These are phyloP conservation scores for Plasmodium gallinaceum DNA, from an alignment of 169 alveolate genomes.

Conservation along the genomic window DNA sequence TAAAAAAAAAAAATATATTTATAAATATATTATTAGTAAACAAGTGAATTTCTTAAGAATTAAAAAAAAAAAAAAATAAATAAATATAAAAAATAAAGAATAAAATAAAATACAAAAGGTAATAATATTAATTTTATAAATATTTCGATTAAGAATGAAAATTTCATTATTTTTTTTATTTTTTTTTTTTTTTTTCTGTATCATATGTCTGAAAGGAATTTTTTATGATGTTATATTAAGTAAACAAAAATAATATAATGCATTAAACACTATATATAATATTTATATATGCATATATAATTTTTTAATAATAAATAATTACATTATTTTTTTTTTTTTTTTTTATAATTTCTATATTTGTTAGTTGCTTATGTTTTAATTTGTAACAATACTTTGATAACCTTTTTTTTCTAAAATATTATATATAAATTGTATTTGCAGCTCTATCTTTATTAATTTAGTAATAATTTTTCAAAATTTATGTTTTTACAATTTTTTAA, in stretches of 20 bases:
- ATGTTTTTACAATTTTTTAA: neutral
- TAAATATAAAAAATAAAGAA: no score
- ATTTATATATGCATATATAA: constrained; percentile 5
- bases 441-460: neutral
- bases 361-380: constrained; percentile 9
- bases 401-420: neutral
- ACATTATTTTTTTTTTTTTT: neutral
- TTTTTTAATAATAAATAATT: constrained; percentile 16
- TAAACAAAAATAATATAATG: neutral
- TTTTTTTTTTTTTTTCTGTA: no score
- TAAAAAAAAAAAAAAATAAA: neutral
- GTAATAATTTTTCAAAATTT: neutral
- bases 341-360: neutral
- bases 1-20: neutral
- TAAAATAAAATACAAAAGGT: no score
- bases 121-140: no score
- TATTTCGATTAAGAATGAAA: no score
- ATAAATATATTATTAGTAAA: constrained; percentile 20
- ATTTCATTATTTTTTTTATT: no score
- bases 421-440: neutral
- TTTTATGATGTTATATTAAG: no score
- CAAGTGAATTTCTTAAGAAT: constrained; percentile 19
- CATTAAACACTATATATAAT: constrained; percentile 37
- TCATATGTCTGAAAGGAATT: no score
- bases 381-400: neutral